Conservation (phyloP, 148 eudicot genomes). For the Nepenthes mirabilis region DNA sequence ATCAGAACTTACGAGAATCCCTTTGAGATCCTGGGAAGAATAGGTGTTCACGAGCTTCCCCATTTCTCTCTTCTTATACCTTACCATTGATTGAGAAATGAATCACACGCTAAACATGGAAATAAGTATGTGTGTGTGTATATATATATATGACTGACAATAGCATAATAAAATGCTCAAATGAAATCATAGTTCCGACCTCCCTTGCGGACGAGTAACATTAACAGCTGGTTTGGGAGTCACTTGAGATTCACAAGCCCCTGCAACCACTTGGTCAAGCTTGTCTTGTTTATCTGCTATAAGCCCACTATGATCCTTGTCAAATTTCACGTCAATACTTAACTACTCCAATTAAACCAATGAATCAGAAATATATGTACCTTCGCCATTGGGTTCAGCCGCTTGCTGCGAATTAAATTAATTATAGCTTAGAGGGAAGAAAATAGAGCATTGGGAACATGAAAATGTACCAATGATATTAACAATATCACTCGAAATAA, state of each 20-base stretch:
- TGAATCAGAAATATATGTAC: slow-evolving; percentile 12
- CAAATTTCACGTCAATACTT: too few species aligned
- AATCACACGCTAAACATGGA: too few species aligned
- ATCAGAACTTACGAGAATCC: slow-evolving; percentile 63
- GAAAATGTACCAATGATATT: neutral
- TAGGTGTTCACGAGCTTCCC: slow-evolving; percentile 64
- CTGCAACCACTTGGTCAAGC: slow-evolving; percentile 17
- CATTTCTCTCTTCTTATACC: slow-evolving; percentile 78
- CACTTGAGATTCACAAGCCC: slow-evolving; percentile 16
- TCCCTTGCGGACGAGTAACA: slow-evolving; percentile 85
- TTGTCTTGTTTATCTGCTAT: slow-evolving; percentile 30
- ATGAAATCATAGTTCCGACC: slow-evolving; percentile 25
- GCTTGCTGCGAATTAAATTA: slow-evolving; percentile 50
- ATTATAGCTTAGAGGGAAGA: neutral
- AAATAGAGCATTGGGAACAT: neutral
- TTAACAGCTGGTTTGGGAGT: slow-evolving; percentile 26
- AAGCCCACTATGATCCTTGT: neutral
- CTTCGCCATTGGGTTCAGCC: slow-evolving; percentile 30
- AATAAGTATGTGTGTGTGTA: too few species aligned
- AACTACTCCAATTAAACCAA: neutral
- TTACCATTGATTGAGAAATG: slow-evolving; percentile 9
- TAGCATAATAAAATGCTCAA: neutral
- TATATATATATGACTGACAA: too few species aligned
- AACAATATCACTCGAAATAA: neutral
- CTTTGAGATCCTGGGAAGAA: slow-evolving; percentile 79